Evolutionary conservation across 2,329 filamentous ascomycete species (phyloP), one percentile per base, ranked within the genome.

Genomic region (Pezicula rhizophila): DNA sequence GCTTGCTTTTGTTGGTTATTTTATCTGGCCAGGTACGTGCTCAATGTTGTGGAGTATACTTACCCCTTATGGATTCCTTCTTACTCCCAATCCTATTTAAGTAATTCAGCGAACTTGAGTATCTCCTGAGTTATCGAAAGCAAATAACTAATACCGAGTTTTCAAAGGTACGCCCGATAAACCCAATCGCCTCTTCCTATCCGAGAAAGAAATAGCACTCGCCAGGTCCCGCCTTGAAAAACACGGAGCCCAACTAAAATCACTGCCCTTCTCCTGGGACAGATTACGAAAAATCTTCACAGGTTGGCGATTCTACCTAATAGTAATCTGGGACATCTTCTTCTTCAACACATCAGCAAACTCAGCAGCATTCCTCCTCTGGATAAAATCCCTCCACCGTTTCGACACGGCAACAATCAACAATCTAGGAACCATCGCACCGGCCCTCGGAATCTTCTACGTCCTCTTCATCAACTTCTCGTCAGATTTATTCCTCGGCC

Each of bases 391-490:
- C 12, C 45, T 47, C 6, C 8, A 23, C 17, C 37, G 45, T 14
- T 47, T 33, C 20, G n/a, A n/a, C 5, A 47, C 38, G n/a, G 15
- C 45, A 5, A n/a, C 14, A 7, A 42, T 47, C 45, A 63, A 79
- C 56, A 66, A 77, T 46, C 63, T 79, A 1, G 73, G 72, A 2
- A 68, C 75, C 4, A 74, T 75, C 12, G 68, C 74, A 0, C 76
- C 77, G 0, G 77, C 68, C 0, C 54, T 81, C 1, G 77, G 77
- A 0, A 80, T 80, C 3, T 73, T 79, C 46, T 80, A 77, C 55
- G 74, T 70, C 0, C 61, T 80, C 0, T 65, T 74, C 38, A 67
- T 77, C 31, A 75, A 71, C 58, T 80, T 81, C 52, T 66, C 69
- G 0, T 77, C 76, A 0, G 78, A 78, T 57, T 65, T 79, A 2